Evolutionary conservation across 768 basidiomycete genomes (phyloP).

Genomic region (Inosperma sp.): DNA sequence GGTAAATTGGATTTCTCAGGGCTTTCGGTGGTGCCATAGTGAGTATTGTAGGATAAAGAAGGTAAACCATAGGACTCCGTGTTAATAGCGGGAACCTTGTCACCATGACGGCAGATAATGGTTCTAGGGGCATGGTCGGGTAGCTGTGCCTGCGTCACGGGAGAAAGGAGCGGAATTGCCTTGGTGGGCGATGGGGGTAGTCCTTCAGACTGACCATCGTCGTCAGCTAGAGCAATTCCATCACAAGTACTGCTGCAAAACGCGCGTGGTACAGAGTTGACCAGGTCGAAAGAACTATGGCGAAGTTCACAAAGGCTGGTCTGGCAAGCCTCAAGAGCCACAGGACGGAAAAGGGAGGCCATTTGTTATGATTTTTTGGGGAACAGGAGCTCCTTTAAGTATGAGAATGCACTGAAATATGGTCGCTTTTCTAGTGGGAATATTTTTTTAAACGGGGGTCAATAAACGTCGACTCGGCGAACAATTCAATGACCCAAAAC

Average conservation of each 20-base stretch:
- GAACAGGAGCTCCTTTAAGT: too few relatives aligned
- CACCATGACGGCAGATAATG: slow-evolving; percentile 29
- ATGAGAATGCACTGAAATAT: too few relatives aligned
- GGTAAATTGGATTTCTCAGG: slow-evolving; percentile 25
- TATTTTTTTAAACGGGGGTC: too few relatives aligned
- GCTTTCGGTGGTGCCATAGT: slow-evolving; percentile 19
- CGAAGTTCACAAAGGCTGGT: slow-evolving; percentile 37
- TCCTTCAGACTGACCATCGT: slow-evolving; percentile 18
- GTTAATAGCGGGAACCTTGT: slow-evolving; percentile 20
- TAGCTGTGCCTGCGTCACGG: slow-evolving; percentile 31
- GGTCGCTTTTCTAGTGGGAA: too few relatives aligned
- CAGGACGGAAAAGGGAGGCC: slow-evolving; percentile 17
- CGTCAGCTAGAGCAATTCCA: slow-evolving; percentile 30
- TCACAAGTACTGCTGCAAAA: slow-evolving; percentile 15
- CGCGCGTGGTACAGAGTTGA: slow-evolving; percentile 27
- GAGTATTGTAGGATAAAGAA: slow-evolving; percentile 22
- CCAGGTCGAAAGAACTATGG: slow-evolving; percentile 35
- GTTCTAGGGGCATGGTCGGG: slow-evolving; percentile 32
- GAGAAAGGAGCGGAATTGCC: slow-evolving; percentile 20
- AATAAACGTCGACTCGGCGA: too few relatives aligned
- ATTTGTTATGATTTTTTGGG: too few relatives aligned
- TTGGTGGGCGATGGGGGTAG: slow-evolving; percentile 6
- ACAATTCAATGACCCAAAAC: too few relatives aligned
- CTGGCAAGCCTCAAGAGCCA: slow-evolving; percentile 34
- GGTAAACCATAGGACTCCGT: slow-evolving; percentile 12